phyloP scores from a whole-genome alignment of 768 basidiomycete species.

The Terana coerulea region DNA sequence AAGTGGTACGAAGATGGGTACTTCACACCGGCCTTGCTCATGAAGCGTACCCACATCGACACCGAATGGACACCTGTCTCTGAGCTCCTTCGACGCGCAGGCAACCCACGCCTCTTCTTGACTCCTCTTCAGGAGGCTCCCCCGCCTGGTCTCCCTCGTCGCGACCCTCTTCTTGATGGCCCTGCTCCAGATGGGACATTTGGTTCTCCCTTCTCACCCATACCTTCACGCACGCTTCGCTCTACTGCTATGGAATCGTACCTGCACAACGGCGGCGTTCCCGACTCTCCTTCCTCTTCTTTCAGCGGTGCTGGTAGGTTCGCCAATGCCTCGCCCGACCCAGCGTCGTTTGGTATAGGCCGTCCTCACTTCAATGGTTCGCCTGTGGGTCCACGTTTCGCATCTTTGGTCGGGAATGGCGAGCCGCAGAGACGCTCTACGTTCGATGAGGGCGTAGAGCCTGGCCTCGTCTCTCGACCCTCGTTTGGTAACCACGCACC shows the following conservation, averaged over 20 bases:
- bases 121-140: slow-evolving; percentile 38
- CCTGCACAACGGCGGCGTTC: slow-evolving; percentile 43
- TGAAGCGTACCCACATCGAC: slow-evolving; percentile 78
- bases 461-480: slow-evolving; percentile 27
- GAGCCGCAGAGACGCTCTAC: slow-evolving; percentile 22
- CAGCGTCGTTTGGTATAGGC: slow-evolving; percentile 43
- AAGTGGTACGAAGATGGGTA: slow-evolving; percentile 92
- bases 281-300: slow-evolving; percentile 73
- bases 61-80: slow-evolving; percentile 63
- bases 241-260: slow-evolving; percentile 66
- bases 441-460: slow-evolving; percentile 41
- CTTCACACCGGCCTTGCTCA: slow-evolving; percentile 76
- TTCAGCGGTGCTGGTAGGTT: slow-evolving; percentile 56
- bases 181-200: slow-evolving; percentile 34
- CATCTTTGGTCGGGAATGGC: neutral
- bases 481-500: slow-evolving; percentile 30
- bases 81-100: slow-evolving; percentile 50
- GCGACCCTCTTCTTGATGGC: slow-evolving; percentile 43
- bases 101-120: slow-evolving; percentile 61
- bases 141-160: slow-evolving; percentile 54
- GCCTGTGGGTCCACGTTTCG: slow-evolving; percentile 23
- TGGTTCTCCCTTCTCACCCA: slow-evolving; percentile 62
- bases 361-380: slow-evolving; percentile 35
- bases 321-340: slow-evolving; percentile 67
- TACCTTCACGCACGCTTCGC: slow-evolving; percentile 56